phyloP scores from a whole-genome alignment of 2,329 filamentous ascomycete genomes.

The Bipolaris gigantea region DNA sequence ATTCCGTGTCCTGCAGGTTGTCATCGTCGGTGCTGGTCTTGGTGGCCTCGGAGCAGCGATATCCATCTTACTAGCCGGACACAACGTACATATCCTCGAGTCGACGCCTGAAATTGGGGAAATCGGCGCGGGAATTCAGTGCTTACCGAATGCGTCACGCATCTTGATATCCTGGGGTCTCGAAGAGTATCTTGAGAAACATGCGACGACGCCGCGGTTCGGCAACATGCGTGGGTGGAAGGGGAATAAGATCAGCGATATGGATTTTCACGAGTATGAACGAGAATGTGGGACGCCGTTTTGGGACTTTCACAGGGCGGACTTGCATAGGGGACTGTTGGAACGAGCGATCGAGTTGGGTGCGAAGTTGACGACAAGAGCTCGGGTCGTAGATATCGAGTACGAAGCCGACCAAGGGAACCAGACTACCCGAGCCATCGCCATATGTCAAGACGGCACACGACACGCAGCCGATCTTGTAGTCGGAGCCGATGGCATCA shows the following conservation, averaged over 20 bases:
- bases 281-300: constrained; percentile 49
- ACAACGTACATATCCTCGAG: constrained; percentile 55
- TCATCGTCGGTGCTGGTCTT: constrained; percentile 60
- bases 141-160: constrained; percentile 53
- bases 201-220: constrained; percentile 48
- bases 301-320: constrained; percentile 59
- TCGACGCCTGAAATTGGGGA: constrained; percentile 52
- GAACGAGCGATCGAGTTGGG: constrained; percentile 54
- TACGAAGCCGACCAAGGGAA: constrained; percentile 22
- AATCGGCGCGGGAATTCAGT: constrained; percentile 56
- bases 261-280: constrained; percentile 52
- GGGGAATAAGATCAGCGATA: constrained; percentile 52
- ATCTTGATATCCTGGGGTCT: constrained; percentile 56
- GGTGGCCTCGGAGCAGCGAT: constrained; percentile 58
- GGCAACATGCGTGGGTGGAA: constrained; percentile 59
- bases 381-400: constrained; percentile 50
- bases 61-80: constrained; percentile 50
- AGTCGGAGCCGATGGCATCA: constrained; percentile 54
- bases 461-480: constrained; percentile 49
- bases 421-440: constrained; percentile 45
- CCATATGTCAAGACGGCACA: constrained; percentile 45
- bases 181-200: constrained; percentile 46
- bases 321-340: constrained; percentile 54
- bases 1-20: constrained; percentile 35
- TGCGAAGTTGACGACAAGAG: constrained; percentile 49